Conservation (phyloP, 495 filamentous ascomycete species). For the Penicillium paradoxum region DNA sequence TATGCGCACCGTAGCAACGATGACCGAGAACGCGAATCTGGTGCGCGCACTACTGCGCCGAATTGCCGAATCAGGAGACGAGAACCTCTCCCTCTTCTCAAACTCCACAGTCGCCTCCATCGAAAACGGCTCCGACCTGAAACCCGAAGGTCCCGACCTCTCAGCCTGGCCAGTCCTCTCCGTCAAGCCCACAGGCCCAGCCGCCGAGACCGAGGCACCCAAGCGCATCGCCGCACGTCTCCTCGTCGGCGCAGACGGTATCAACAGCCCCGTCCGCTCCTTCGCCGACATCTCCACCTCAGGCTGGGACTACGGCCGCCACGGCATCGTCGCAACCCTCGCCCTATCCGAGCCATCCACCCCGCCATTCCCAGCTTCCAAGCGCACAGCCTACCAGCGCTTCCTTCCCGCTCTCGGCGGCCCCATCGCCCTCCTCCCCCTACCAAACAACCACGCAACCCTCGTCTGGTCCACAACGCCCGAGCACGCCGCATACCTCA, state of each 20-base stretch:
- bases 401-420: conserved; percentile 80
- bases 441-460: conserved; percentile 75
- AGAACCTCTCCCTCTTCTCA: conserved; percentile 62
- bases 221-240: conserved; percentile 68
- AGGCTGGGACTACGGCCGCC: conserved; percentile 90
- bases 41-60: conserved; percentile 67
- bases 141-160: conserved; percentile 63
- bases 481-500: conserved; percentile 70
- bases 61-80: conserved; percentile 60
- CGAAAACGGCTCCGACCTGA: conserved; percentile 57
- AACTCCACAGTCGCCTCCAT: conserved; percentile 73
- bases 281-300: conserved; percentile 80
- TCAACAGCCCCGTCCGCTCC: conserved; percentile 85
- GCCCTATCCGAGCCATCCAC: conserved; percentile 52
- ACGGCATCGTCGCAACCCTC: conserved; percentile 88
- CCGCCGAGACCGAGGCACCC: conserved; percentile 30
- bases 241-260: conserved; percentile 88
- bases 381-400: conserved; percentile 83
- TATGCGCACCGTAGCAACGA: conserved; percentile 73
- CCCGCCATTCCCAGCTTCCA: conserved; percentile 29
- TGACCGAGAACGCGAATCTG: conserved; percentile 92
- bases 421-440: conserved; percentile 82
- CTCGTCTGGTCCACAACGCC: conserved; percentile 93
- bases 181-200: conserved; percentile 42
- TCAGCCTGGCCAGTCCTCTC: conserved; percentile 81